Conservation (phyloP, 192 early-diverging fungal genomes). For the Thamnidium elegans region DNA sequence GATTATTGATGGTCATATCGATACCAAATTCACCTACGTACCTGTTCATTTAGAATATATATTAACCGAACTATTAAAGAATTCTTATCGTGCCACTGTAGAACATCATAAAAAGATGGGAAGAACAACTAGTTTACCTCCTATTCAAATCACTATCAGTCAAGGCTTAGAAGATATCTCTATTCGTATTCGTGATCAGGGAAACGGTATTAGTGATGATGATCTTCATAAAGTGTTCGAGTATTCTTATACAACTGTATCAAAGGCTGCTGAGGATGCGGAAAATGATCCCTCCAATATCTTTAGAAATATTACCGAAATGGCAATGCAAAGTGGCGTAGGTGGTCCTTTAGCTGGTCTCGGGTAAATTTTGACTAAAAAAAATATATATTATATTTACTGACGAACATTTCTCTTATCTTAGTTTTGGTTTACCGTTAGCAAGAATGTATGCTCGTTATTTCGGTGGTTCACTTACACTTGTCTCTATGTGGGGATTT, state of each 20-base stretch:
- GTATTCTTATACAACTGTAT: slow-evolving; percentile 90
- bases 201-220: slow-evolving; percentile 80
- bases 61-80: slow-evolving; percentile 86
- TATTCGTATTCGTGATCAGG: slow-evolving; percentile 87
- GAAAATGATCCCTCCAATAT: slow-evolving; percentile 44
- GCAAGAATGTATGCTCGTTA: slow-evolving; percentile 86
- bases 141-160: slow-evolving; percentile 83
- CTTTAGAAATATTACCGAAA: slow-evolving; percentile 70
- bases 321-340: slow-evolving; percentile 82
- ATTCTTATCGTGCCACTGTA: slow-evolving; percentile 85
- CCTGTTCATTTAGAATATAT: slow-evolving; percentile 95
- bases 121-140: slow-evolving; percentile 49
- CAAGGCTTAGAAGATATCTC: slow-evolving; percentile 74
- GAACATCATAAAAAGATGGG: slow-evolving; percentile 54
- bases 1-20: slow-evolving; percentile 61
- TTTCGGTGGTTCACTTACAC: slow-evolving; percentile 86
- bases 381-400: not conserved
- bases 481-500: slow-evolving; percentile 80
- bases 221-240: slow-evolving; percentile 84
- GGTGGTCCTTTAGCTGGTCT: slow-evolving; percentile 90
- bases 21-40: slow-evolving; percentile 76
- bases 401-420: not conserved
- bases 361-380: slow-evolving; percentile 51
- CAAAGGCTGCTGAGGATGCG: slow-evolving; percentile 56
- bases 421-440: slow-evolving; percentile 75